Evolutionary conservation across 2,329 filamentous ascomycete species (phyloP), one percentile per base, ranked within the genome.

Genomic region (Aspergillus ustus): DNA sequence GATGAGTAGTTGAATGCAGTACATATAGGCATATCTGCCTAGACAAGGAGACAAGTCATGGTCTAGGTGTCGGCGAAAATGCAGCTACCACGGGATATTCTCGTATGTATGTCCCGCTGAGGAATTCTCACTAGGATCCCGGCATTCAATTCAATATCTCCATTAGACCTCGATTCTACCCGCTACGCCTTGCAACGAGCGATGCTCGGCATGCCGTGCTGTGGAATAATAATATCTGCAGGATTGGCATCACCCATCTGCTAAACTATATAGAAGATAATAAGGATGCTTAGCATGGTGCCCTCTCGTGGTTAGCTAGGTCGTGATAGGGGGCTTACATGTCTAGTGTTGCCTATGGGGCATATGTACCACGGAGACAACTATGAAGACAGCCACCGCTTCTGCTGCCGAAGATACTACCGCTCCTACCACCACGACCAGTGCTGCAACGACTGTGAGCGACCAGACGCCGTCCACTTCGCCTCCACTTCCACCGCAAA

Each of bases 221-320:
- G 4, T 48, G 45, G 20, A 25, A 20, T 34, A 63, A 63, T 53
- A 34, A 43, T 4, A 43, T 54, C 3, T 57, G 54, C 54, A 45
- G 19, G n/a, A 20, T 19, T 22, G 54, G 45, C n/a, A 22, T 57
- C 25, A 50, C 43, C 2, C 29, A 45, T 9, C 34, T 57, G 28
- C 17, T 57, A 3, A 45, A 50, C 29, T 50, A 49, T 20, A 19
- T 57, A 7, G 20, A n/a, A 9, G 20, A 20, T 8, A 49, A 57
- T 29, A 25, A 45, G 19, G 54, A 57, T 50, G 54, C 50, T 15
- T 57, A 45, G 54, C 22, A 22, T 19, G 84, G 84, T 13, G 81
- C 78, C 0, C 52, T 81, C 0, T 86, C 82, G 82, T 86, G 84
- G 84, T 80, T 81, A 31, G 84, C 82, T 20, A 84, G 84, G 0